Evolutionary conservation across 1,139 yeast genomes (phyloP).

Genomic region (Diutina mesorugosa): DNA sequence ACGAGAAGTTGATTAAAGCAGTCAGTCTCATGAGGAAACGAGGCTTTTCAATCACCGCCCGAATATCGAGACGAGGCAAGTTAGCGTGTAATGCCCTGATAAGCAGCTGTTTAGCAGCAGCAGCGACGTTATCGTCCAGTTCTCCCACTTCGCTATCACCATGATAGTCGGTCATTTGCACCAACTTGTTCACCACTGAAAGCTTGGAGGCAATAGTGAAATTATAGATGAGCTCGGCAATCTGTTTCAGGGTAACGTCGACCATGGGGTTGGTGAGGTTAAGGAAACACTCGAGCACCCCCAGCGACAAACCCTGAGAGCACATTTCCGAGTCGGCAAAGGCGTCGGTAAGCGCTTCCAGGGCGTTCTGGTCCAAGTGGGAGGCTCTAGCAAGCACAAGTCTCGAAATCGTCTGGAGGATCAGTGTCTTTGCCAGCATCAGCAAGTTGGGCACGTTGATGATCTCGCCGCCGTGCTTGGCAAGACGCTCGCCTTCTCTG

Average conservation of each 20-base stretch:
- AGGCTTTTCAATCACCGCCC: neutral
- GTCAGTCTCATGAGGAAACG: slow-evolving; percentile 4
- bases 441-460: slow-evolving; percentile 40
- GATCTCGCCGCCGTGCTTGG: slow-evolving; percentile 18
- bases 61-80: slow-evolving; percentile 4
- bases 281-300: slow-evolving; percentile 25
- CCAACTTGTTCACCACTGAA: slow-evolving; percentile 19
- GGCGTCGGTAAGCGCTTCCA: slow-evolving; percentile 13
- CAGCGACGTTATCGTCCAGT: slow-evolving; percentile 4
- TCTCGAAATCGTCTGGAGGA: neutral
- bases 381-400: neutral
- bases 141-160: slow-evolving; percentile 6
- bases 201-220: slow-evolving; percentile 3
- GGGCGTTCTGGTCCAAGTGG: neutral
- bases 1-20: slow-evolving; percentile 15
- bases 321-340: slow-evolving; percentile 23
- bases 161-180: slow-evolving; percentile 12
- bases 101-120: slow-evolving; percentile 13
- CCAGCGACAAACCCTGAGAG: slow-evolving; percentile 23
- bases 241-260: slow-evolving; percentile 34
- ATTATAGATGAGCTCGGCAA: slow-evolving; percentile 26
- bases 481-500: slow-evolving; percentile 3
- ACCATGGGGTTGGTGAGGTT: slow-evolving; percentile 36
- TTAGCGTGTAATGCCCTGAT: neutral
- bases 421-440: slow-evolving; percentile 34